Base-by-base conservation (phyloP, 2,329 filamentous ascomycete species). In the Periglandula ipomoeae region DNA sequence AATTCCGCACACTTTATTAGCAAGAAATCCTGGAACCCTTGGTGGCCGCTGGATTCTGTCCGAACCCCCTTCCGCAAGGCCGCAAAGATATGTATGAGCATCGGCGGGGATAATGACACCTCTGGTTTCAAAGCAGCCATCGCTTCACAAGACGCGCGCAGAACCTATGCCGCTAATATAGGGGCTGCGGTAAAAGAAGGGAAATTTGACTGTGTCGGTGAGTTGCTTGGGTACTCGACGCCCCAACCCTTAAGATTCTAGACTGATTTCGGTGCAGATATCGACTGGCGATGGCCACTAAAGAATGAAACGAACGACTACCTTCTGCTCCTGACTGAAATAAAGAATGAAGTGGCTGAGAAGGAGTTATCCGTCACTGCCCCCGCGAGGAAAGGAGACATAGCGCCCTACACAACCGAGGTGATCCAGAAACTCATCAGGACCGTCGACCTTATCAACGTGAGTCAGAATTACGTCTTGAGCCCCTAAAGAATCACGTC, bases 291-390 rank as follows among this genome's bases (percentile, higher is more conserved):
- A 52, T 79, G 72, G 44, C 65, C 68, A 1, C 75, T 74, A 15
- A 83, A 84, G 34, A 87, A 87, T 60, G 81, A 87, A 60, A 77
- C 87, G 47, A 65, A 73, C 20, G 76, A 76, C 0, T 87, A 76
- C 55, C 81, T 82, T 0, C 69, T 77, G 37, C 69, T 87, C 5
- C 70, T 87, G 5, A 61, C 70, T 17, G 78, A 74, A 15, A 69
- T 86, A 44, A 80, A 81, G 42, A 60, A 62, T 0, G 75, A 74
- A 5, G 71, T 87, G 15, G 81, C 81, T 0, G 52, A 71, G 52
- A 83, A 81, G 58, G 60, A 82, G 35, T 71, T 88, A 1, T 85
- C 84, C 0, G 79, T 84, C 35, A 82, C 84, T 3, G 80, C 84
- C 0, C 84, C 84, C 0, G 84, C 78, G 2, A 71, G 78, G 15